A percentile compares a stretch with the other conserved stretches of the same genome.
These are phyloP conservation scores for Hypoxylon lienhwacheense DNA, from an alignment of 495 filamentous ascomycete genomes.

Conservation along the genomic window DNA sequence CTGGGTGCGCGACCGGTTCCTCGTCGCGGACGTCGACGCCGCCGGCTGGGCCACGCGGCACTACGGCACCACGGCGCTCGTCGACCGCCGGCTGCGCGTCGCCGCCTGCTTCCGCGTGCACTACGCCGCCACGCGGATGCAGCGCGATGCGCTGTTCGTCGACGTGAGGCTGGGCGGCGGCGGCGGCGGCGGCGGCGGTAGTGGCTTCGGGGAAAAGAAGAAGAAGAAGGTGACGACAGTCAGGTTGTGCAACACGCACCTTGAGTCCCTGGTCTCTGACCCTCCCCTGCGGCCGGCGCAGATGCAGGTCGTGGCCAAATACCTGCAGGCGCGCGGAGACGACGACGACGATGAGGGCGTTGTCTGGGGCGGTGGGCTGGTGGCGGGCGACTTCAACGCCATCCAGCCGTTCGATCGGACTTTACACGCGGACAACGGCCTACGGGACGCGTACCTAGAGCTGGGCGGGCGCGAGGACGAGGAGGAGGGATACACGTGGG, in stretches of 20 bases:
- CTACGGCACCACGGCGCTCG: constrained; percentile 57
- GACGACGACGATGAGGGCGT: no score
- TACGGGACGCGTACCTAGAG: constrained; percentile 58
- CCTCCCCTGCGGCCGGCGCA: constrained; percentile 51
- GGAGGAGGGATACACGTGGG: constrained; percentile 60
- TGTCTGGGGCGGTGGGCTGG: constrained; percentile 45
- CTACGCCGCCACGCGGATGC: constrained; percentile 47
- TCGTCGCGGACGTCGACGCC: constrained; percentile 49
- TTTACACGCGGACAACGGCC: constrained; percentile 48
- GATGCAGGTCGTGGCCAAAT: constrained; percentile 42
- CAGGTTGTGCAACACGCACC: constrained; percentile 57
- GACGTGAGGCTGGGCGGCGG: constrained; percentile 40
- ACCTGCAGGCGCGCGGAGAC: constrained; percentile 39
- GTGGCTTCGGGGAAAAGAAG: no score
- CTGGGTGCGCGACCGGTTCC: constrained; percentile 52
- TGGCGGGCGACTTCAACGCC: constrained; percentile 59
- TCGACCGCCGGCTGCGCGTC: constrained; percentile 48
- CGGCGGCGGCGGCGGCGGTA: no score
- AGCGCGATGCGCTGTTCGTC: constrained; percentile 56
- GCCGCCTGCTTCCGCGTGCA: constrained; percentile 49
- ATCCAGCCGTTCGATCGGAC: constrained; percentile 55
- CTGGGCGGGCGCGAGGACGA: constrained; percentile 51
- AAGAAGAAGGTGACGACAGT: constrained; percentile 34
- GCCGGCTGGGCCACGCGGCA: constrained; percentile 36
- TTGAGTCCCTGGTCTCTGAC: constrained; percentile 51